Percentiles rank a stretch among this genome's conserved stretches.
Evolutionary conservation across 805 yeast genomes (phyloP).

Genomic region (Teunomyces pallodes): DNA sequence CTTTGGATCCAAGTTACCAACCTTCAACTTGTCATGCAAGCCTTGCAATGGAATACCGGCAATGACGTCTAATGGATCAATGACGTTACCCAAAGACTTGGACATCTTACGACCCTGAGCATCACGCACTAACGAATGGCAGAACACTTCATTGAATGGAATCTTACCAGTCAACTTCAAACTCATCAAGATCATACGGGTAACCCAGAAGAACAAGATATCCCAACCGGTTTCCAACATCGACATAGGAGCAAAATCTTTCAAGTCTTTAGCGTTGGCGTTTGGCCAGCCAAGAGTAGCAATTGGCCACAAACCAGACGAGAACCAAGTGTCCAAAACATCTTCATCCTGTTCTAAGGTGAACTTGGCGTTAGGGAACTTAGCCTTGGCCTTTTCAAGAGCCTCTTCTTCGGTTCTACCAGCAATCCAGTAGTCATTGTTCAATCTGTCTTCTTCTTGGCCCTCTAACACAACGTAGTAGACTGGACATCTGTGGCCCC

Average conservation of each 20-base stretch:
- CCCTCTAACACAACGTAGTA: conserved; percentile 85
- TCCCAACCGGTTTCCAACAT: conserved; percentile 99
- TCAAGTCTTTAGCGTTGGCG: conserved; percentile 62
- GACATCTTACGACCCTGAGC: conserved; percentile 99
- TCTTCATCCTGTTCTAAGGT: conserved; percentile 94
- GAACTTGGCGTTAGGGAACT: conserved; percentile 68
- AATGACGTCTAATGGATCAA: conserved; percentile 95
- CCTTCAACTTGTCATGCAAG: conserved; percentile 70
- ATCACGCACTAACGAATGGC: conserved; percentile 97
- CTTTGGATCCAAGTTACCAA: conserved; percentile 85
- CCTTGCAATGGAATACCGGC: conserved; percentile 77
- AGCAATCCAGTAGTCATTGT: conserved; percentile 84
- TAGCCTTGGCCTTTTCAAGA: conserved; percentile 67
- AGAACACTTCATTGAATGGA: conserved; percentile 95
- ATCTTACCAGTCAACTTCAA: conserved; percentile 84
- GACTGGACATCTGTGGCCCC: conserved; percentile 99
- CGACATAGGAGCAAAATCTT: conserved; percentile 82
- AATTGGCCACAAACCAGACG: conserved; percentile 97
- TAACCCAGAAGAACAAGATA: conserved; percentile 97
- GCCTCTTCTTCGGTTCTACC: conserved; percentile 87
- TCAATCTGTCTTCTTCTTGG: conserved; percentile 51
- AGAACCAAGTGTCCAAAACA: conserved; percentile 98
- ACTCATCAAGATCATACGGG: conserved; percentile 92
- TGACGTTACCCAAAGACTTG: conserved; percentile 92
- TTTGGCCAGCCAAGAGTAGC: conserved; percentile 97